These are phyloP conservation scores for Cardamine occulta DNA, from an alignment of 345 rosid genomes.

Conservation along the genomic window DNA sequence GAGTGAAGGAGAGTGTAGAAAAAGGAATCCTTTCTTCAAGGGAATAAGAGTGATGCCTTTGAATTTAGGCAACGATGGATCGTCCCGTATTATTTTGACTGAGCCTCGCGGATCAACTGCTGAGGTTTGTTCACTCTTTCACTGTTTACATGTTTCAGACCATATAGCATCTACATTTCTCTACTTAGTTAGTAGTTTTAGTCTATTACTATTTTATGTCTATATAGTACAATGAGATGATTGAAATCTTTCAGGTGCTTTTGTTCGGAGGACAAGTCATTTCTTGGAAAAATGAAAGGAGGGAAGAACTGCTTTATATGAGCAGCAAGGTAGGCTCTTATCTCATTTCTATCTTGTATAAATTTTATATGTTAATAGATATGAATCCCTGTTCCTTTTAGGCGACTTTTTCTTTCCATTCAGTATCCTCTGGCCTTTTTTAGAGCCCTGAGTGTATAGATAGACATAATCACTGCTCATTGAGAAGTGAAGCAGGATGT, in stretches of 20 bases:
- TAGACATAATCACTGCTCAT: not conserved
- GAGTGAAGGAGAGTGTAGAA: conserved; percentile 62
- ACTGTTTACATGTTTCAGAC: not conserved
- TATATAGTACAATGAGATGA: not conserved
- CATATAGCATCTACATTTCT: not conserved
- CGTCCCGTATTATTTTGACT: conserved; percentile 68
- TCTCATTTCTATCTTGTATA: conserved; percentile 15
- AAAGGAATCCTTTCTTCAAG: conserved; percentile 38
- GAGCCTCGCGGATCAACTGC: conserved; percentile 86
- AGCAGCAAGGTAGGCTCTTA: conserved; percentile 69
- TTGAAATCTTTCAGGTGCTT: conserved; percentile 70
- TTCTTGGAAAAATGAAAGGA: conserved; percentile 91
- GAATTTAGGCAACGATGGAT: conserved; percentile 67
- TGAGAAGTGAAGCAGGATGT: not conserved
- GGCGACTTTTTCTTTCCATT: conserved; percentile 13
- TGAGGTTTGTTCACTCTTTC: conserved; percentile 53
- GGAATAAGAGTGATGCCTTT: conserved; percentile 55
- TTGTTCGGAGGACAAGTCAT: conserved; percentile 86
- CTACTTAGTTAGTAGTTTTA: not conserved
- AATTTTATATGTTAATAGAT: not conserved
- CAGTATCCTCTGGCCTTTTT: not conserved
- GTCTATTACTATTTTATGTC: not conserved
- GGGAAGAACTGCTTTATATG: conserved; percentile 82
- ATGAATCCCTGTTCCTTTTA: conserved; percentile 1
- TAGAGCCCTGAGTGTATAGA: not conserved